phyloP scores from a whole-genome alignment of 1,284 basidiomycete species.

The Ustilago hordei region DNA sequence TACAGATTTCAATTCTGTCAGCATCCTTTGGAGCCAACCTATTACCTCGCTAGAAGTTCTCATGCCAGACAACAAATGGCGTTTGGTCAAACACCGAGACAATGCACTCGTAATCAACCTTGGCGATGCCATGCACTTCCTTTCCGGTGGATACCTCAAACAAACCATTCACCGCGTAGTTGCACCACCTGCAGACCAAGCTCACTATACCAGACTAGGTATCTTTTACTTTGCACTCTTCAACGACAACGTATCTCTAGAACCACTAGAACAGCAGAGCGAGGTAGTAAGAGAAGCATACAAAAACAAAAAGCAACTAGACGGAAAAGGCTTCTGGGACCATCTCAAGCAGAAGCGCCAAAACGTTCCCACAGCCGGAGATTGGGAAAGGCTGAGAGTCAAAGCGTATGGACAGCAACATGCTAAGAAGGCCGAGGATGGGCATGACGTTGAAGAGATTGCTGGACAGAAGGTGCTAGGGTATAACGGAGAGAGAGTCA shows the following conservation, averaged over 20 bases:
- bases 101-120: conserved; percentile 68
- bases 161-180: conserved; percentile 71
- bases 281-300: conserved; percentile 63
- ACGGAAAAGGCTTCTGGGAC: conserved; percentile 58
- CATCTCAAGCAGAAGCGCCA: conserved; percentile 39
- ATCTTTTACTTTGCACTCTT: conserved; percentile 71
- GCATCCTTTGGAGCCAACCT: conserved; percentile 71
- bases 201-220: conserved; percentile 69
- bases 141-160: conserved; percentile 66
- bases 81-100: conserved; percentile 70
- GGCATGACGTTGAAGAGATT: conserved; percentile 65
- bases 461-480: conserved; percentile 57
- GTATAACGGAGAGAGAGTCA: conserved; percentile 55
- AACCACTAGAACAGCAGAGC: conserved; percentile 65
- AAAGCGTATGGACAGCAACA: conserved; percentile 65
- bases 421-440: conserved; percentile 63
- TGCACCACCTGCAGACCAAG: conserved; percentile 70
- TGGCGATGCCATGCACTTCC: conserved; percentile 67
- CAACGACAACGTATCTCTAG: conserved; percentile 68
- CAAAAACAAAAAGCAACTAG: conserved; percentile 3
- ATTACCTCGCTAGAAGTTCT: conserved; percentile 71
- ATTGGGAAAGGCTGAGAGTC: conserved; percentile 66
- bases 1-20: conserved; percentile 71
- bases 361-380: conserved; percentile 61
- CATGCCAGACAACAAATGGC: conserved; percentile 70